These are phyloP conservation scores for Candida gorgasii DNA, from an alignment of 805 yeast genomes.

Conservation along the genomic window DNA sequence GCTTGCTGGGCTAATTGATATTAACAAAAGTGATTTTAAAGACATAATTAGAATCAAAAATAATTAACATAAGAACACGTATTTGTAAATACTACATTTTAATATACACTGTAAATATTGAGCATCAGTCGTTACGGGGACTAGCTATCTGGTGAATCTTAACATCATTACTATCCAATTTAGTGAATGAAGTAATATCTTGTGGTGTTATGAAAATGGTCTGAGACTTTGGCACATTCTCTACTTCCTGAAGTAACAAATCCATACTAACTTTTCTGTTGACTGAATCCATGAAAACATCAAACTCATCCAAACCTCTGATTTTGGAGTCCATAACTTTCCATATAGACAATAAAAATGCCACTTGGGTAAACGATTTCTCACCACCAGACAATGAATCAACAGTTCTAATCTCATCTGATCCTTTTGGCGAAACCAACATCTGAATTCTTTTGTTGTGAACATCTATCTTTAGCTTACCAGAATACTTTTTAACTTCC, in stretches of 20 bases:
- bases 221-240: conserved; percentile 68
- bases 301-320: conserved; percentile 93
- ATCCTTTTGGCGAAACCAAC: conserved; percentile 61
- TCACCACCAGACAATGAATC: conserved; percentile 96
- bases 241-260: conserved; percentile 67
- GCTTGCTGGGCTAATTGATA: conserved; percentile 7
- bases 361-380: conserved; percentile 89
- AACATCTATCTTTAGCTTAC: conserved; percentile 66
- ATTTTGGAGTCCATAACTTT: conserved; percentile 83
- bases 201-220: conserved; percentile 94
- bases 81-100: not conserved
- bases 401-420: conserved; percentile 62
- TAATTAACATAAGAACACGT: not conserved
- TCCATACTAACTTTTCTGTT: conserved; percentile 79
- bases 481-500: conserved; percentile 69
- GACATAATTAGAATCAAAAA: conserved; percentile 3
- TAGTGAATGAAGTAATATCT: conserved; percentile 74
- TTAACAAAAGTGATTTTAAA: not conserved
- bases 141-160: conserved; percentile 60
- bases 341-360: conserved; percentile 89
- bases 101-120: not conserved
- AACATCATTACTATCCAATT: conserved; percentile 52
- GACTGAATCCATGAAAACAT: conserved; percentile 95
- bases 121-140: conserved; percentile 27
- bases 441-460: conserved; percentile 51